These are phyloP conservation scores for Acidiella bohemica DNA, from an alignment of 495 filamentous ascomycete genomes.

Conservation along the genomic window DNA sequence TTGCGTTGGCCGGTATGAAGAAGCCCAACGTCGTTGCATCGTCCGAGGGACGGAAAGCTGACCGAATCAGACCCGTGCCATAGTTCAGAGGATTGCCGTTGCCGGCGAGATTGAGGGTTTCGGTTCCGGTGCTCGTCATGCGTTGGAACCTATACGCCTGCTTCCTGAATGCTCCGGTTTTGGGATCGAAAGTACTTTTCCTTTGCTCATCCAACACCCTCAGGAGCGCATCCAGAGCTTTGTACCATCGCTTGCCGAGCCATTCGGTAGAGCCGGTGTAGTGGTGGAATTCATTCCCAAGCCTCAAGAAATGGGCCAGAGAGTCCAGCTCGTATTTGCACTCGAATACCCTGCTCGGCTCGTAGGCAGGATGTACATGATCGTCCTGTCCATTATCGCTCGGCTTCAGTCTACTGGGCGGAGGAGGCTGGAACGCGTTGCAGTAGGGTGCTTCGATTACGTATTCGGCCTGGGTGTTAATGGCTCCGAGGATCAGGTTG, in stretches of 20 bases:
- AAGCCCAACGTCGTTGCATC: constrained; percentile 93
- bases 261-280: constrained; percentile 66
- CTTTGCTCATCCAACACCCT: constrained; percentile 64
- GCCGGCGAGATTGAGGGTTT: constrained; percentile 72
- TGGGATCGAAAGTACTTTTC: constrained; percentile 59
- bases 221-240: constrained; percentile 61
- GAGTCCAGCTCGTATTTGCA: constrained; percentile 99
- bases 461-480: constrained; percentile 91
- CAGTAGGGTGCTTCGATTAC: constrained; percentile 93
- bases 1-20: constrained; percentile 91
- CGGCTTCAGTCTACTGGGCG: constrained; percentile 56
- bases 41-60: constrained; percentile 91
- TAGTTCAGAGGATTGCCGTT: constrained; percentile 81
- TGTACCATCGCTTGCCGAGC: constrained; percentile 64
- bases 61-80: constrained; percentile 74
- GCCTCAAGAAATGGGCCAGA: constrained; percentile 74
- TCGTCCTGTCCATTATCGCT: constrained; percentile 68
- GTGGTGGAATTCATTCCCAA: constrained; percentile 75
- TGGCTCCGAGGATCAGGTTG: constrained; percentile 77
- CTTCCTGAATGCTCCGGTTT: constrained; percentile 45
- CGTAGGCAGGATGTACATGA: constrained; percentile 71
- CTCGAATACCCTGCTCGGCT: constrained; percentile 76
- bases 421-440: constrained; percentile 94
- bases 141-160: constrained; percentile 85
- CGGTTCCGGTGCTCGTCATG: constrained; percentile 65